phyloP scores from a whole-genome alignment of 2,329 filamentous ascomycete genomes.

The Neofusicoccum umdonicola region DNA sequence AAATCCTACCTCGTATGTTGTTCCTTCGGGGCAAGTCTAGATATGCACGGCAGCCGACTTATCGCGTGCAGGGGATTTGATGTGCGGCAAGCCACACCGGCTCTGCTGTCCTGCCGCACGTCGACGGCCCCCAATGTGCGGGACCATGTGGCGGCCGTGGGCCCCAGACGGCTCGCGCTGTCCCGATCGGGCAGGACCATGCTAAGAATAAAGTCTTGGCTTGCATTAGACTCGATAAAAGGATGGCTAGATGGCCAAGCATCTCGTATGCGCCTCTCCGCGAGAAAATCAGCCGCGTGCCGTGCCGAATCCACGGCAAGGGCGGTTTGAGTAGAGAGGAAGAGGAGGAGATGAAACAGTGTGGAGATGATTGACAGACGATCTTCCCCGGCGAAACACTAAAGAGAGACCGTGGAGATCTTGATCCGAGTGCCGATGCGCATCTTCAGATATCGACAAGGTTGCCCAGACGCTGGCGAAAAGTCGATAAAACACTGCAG shows the following conservation, averaged over 20 bases:
- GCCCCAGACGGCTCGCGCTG: background rate
- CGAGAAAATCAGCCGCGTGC: background rate
- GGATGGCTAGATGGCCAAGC: background rate
- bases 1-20: conserved; percentile 4
- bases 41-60: background rate
- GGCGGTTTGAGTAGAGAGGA: background rate
- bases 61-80: conserved; percentile 1
- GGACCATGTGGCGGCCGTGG: background rate
- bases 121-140: background rate
- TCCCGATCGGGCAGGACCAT: background rate
- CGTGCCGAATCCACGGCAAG: background rate
- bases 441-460: background rate
- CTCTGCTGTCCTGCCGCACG: background rate
- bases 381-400: background rate
- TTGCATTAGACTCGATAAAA: conserved; percentile 9
- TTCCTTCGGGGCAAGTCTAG: background rate
- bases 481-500: background rate
- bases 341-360: background rate
- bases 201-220: conserved; percentile 15
- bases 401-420: background rate
- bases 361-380: background rate
- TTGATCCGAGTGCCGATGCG: background rate
- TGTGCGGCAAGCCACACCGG: background rate
- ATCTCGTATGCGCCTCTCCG: background rate
- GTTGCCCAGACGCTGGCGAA: background rate